Evolutionary conservation across 2,329 filamentous ascomycete genomes (phyloP), one percentile per base, ranked within the genome.

Genomic region (Cytospora piceicola): DNA sequence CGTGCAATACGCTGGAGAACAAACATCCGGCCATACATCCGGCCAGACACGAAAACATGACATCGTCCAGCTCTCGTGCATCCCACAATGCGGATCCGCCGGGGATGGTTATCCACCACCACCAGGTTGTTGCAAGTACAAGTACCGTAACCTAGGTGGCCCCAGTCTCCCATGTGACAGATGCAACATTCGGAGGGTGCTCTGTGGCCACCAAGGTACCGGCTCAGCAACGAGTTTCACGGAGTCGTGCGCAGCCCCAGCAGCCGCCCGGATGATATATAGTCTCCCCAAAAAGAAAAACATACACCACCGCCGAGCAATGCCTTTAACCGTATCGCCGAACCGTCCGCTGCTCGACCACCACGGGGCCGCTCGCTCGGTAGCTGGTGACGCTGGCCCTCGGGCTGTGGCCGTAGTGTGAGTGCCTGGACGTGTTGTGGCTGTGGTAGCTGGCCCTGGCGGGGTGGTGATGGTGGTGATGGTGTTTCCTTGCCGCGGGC

Each of bases 391-490:
- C 73, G 75, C 80, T 82, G 57, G 78, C 74, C 36, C 79, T 76
- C 49, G 81, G 81, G 69, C 78, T 80, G 22, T 63, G 61, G 39
- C 61, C 36, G 30, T 63, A 63, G 67, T 76, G 74, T 65, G 72
- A 56, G 65, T 71, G 68, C 51, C 71, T 68, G 36, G 70, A 70
- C n/a, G 62, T 64, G 27, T 69, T 64, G 27, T 69, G 70, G 72
- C 76, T 79, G 57, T 75, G 77, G 75, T 80, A 79, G 75, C 78
- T 81, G n/a, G 76, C 75, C 55, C 77, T 74, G 56, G 81, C 80
- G 29, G 78, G 77, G 64, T 73, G 72, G 57, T 75, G 73, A 53
- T 77, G 75, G 55, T 77, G 73, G 56, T 75, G 34, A 53, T 77
- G 71, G 60, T 72, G 72, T 58, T 78, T 77, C 51, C 81, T 76